phyloP scores from a whole-genome alignment of 768 basidiomycete species.

The Lactifluus hygrophoroides region DNA sequence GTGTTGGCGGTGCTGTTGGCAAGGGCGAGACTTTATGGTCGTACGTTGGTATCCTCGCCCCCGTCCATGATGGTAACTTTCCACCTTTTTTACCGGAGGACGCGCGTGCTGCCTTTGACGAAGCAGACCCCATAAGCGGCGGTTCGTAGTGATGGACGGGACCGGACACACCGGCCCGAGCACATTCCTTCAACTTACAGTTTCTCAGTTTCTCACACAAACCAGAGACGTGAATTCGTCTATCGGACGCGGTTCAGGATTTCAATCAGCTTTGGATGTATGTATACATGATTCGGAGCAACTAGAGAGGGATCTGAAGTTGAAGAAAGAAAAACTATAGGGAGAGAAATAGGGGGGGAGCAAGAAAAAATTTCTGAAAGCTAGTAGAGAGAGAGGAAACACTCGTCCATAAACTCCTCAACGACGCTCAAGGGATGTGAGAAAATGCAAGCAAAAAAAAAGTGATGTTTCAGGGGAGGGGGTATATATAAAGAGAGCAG shows the following conservation, averaged over 20 bases:
- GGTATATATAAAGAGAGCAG: conserved; percentile 17
- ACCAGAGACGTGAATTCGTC: no score
- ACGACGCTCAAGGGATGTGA: conserved; percentile 8
- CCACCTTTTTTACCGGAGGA: not conserved
- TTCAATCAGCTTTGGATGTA: conserved; percentile 6
- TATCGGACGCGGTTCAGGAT: not conserved
- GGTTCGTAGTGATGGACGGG: no score
- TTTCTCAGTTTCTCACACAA: no score
- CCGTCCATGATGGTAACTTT: conserved; percentile 10
- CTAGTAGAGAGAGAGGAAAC: not conserved
- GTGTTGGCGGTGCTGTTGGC: not conserved
- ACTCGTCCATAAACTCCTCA: conserved; percentile 9
- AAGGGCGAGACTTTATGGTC: not conserved
- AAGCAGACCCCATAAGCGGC: conserved; percentile 11
- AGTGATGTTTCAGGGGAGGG: conserved; percentile 19
- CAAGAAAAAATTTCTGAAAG: conserved; percentile 2
- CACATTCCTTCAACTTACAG: no score
- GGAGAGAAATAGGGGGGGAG: not conserved
- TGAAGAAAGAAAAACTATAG: not conserved
- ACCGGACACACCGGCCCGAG: not conserved
- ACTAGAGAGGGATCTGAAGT: not conserved
- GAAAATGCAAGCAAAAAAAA: conserved; percentile 19
- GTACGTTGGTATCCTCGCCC: not conserved
- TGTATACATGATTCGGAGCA: conserved; percentile 16
- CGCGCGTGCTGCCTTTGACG: conserved; percentile 1